A percentile compares a stretch with the other conserved stretches of the same genome.
These are phyloP conservation scores for Globisporangium spinosum DNA, from an alignment of 352 stramenopile species.

Conservation along the genomic window DNA sequence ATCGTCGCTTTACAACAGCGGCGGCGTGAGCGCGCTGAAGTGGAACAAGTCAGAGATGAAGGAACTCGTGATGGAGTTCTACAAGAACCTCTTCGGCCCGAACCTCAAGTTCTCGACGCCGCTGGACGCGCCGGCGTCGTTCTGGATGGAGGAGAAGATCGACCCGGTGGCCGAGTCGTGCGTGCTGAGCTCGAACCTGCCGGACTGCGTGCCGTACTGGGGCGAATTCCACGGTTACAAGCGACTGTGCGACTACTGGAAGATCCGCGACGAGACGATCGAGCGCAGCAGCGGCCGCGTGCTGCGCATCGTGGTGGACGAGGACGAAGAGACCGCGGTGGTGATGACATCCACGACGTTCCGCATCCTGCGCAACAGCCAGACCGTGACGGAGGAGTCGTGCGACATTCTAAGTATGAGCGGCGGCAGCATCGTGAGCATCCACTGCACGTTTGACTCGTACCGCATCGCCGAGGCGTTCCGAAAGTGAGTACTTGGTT, in stretches of 20 bases:
- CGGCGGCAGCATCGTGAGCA: slow-evolving; percentile 68
- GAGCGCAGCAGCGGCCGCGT: slow-evolving; percentile 80
- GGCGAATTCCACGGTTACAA: slow-evolving; percentile 88
- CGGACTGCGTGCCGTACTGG: slow-evolving; percentile 84
- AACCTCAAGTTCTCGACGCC: slow-evolving; percentile 78
- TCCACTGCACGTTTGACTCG: slow-evolving; percentile 88
- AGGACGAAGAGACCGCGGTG: slow-evolving; percentile 83
- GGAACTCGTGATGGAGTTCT: slow-evolving; percentile 70
- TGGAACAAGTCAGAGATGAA: slow-evolving; percentile 76
- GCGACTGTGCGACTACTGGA: slow-evolving; percentile 84
- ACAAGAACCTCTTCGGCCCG: slow-evolving; percentile 73
- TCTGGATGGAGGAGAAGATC: slow-evolving; percentile 86
- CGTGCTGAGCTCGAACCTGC: slow-evolving; percentile 83
- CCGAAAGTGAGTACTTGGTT: slow-evolving; percentile 57
- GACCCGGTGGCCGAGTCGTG: slow-evolving; percentile 64
- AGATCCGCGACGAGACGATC: slow-evolving; percentile 84
- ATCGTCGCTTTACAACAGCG: slow-evolving; percentile 10
- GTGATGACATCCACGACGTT: slow-evolving; percentile 88
- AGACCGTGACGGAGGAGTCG: slow-evolving; percentile 83
- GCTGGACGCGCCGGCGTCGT: slow-evolving; percentile 66
- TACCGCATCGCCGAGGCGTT: slow-evolving; percentile 80
- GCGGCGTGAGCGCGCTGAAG: slow-evolving; percentile 29
- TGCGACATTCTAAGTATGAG: slow-evolving; percentile 84
- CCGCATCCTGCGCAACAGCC: slow-evolving; percentile 83
- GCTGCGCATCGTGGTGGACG: slow-evolving; percentile 77